Conservation (phyloP, 2,329 filamentous ascomycete genomes). For the Simplicillium sp. region DNA sequence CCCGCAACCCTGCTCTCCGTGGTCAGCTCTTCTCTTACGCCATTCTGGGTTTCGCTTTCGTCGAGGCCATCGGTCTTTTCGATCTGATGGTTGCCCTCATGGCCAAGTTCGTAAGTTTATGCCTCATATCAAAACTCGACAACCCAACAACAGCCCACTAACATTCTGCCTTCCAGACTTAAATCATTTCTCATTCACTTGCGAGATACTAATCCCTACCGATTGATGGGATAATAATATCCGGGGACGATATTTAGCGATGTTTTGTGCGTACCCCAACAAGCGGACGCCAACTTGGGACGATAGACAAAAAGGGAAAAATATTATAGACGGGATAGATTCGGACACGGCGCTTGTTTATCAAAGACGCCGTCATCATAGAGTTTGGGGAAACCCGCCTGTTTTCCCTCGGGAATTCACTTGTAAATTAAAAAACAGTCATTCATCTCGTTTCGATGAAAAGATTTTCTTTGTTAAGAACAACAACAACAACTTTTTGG, state of each 20-base stretch:
- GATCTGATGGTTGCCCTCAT: slow-evolving; percentile 88
- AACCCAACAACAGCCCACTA: slow-evolving; percentile 1
- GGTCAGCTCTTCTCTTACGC: slow-evolving; percentile 91
- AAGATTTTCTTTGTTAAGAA: slow-evolving; percentile 17
- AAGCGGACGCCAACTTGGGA: slow-evolving; percentile 1
- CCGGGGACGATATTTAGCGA: slow-evolving; percentile 7
- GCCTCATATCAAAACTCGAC: slow-evolving; percentile 1
- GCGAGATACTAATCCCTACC: slow-evolving; percentile 6
- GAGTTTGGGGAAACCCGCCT: slow-evolving; percentile 22
- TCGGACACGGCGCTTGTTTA: too few relatives aligned
- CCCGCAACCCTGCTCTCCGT: slow-evolving; percentile 89
- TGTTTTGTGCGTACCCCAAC: neutral
- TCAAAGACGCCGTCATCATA: slow-evolving; percentile 12
- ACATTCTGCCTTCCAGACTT: slow-evolving; percentile 18
- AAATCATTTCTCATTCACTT: slow-evolving; percentile 18
- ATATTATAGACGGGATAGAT: slow-evolving; percentile 8
- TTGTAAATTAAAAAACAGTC: slow-evolving; percentile 34
- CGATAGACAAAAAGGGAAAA: slow-evolving; percentile 7
- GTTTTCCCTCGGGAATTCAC: slow-evolving; percentile 22
- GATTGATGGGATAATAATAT: slow-evolving; percentile 7
- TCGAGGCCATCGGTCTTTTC: slow-evolving; percentile 85
- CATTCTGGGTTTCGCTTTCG: slow-evolving; percentile 93
- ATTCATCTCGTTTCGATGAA: slow-evolving; percentile 25
- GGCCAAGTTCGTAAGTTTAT: slow-evolving; percentile 70
- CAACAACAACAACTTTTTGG: neutral